phyloP scores from a whole-genome alignment of 805 yeast species.

The Yamadazyma sp. region DNA sequence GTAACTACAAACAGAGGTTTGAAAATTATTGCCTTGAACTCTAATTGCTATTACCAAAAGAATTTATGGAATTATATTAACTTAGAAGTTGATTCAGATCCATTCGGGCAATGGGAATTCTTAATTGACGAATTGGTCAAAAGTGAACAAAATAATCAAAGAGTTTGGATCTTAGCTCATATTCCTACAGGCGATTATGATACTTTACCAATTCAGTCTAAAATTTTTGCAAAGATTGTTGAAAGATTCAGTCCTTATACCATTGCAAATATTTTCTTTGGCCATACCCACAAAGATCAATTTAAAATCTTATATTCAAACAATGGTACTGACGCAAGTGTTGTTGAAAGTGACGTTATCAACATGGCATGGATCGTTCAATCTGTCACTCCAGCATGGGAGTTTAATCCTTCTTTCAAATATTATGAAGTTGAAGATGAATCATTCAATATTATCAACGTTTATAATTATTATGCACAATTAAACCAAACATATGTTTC shows the following conservation, averaged over 20 bases:
- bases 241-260: constrained; percentile 68
- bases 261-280: constrained; percentile 66
- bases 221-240: constrained; percentile 52
- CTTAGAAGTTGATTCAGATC: constrained; percentile 49
- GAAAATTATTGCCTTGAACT: constrained; percentile 54
- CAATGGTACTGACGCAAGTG: constrained; percentile 37
- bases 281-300: constrained; percentile 71
- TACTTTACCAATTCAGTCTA: constrained; percentile 59
- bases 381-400: constrained; percentile 59
- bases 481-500: constrained; percentile 55
- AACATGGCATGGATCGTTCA: constrained; percentile 65
- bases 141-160: constrained; percentile 53
- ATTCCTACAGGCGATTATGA: constrained; percentile 57
- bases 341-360: constrained; percentile 43
- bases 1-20: constrained; percentile 46
- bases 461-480: constrained; percentile 56
- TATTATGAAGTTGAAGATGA: constrained; percentile 64
- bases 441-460: constrained; percentile 59
- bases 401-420: constrained; percentile 69
- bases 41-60: constrained; percentile 64
- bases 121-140: constrained; percentile 59
- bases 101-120: constrained; percentile 62
- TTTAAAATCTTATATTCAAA: constrained; percentile 56
- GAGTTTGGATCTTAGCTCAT: constrained; percentile 75
- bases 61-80: constrained; percentile 53